Evolutionary conservation across 2,329 filamentous ascomycete genomes (phyloP).

Genomic region (Rutstroemia sp.): DNA sequence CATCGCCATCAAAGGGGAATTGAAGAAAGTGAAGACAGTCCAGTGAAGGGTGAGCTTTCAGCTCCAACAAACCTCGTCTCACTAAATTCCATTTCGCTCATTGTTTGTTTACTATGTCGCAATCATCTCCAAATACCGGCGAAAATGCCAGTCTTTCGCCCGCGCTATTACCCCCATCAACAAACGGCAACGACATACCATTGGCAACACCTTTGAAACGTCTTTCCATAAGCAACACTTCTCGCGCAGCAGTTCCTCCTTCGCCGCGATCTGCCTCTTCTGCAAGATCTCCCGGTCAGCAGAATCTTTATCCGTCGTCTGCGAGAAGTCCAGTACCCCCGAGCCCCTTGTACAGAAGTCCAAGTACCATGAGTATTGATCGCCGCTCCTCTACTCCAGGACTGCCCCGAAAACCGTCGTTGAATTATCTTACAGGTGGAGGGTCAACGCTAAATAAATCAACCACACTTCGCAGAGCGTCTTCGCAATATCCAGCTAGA

Average conservation of each 20-base stretch:
- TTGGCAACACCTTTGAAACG: slow-evolving; percentile 34
- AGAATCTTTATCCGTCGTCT: slow-evolving; percentile 17
- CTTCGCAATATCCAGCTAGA: slow-evolving; percentile 33
- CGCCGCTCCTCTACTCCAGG: slow-evolving; percentile 35
- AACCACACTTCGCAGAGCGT: slow-evolving; percentile 34
- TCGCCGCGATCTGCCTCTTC: slow-evolving; percentile 14
- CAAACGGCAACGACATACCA: slow-evolving; percentile 15
- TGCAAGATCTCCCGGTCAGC: slow-evolving; percentile 9
- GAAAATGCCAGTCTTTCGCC: slow-evolving; percentile 9
- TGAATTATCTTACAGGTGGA: slow-evolving; percentile 35
- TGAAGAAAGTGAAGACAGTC: background rate
- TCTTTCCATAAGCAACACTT: slow-evolving; percentile 28
- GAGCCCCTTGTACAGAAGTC: slow-evolving; percentile 30
- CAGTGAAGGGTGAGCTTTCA: slow-evolving; percentile 7
- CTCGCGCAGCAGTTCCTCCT: slow-evolving; percentile 13
- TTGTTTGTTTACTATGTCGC: slow-evolving; percentile 8
- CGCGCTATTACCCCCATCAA: slow-evolving; percentile 13
- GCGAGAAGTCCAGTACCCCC: slow-evolving; percentile 18
- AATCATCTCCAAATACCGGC: slow-evolving; percentile 9
- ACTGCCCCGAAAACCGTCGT: slow-evolving; percentile 35
- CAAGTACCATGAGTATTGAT: slow-evolving; percentile 37
- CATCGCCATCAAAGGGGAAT: background rate
- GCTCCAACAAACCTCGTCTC: background rate
- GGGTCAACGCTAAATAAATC: slow-evolving; percentile 31
- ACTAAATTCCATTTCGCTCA: background rate